These are phyloP conservation scores for Alternaria gansuensis DNA, from an alignment of 2,329 filamentous ascomycete species.

Conservation along the genomic window DNA sequence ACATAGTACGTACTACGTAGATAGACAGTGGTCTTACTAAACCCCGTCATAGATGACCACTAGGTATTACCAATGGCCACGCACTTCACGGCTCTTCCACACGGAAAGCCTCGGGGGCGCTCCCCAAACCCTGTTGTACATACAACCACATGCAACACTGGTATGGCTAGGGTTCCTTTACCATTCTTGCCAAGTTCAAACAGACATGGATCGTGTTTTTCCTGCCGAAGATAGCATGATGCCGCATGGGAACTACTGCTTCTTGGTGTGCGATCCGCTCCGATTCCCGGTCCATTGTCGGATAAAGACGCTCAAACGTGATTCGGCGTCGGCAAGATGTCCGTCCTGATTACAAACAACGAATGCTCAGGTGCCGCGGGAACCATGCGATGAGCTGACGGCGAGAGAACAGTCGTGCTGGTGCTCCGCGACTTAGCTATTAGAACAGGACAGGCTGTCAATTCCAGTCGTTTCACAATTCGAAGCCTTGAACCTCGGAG, in stretches of 20 bases:
- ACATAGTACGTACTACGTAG: neutral
- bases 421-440: neutral
- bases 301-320: constrained; percentile 1
- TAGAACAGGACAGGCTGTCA: neutral
- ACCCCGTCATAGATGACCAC: constrained; percentile 4
- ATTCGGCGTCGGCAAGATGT: constrained; percentile 3
- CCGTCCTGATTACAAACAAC: constrained; percentile 7
- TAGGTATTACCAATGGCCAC: neutral
- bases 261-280: neutral
- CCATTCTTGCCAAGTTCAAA: neutral
- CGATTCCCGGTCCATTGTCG: constrained; percentile 3
- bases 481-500: neutral
- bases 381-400: neutral
- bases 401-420: neutral
- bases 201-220: neutral
- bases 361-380: neutral
- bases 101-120: neutral
- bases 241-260: neutral
- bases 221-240: constrained; percentile 6
- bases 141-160: neutral
- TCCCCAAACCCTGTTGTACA: neutral
- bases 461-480: neutral
- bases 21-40: neutral
- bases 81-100: neutral
- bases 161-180: neutral